Evolutionary conservation across 345 rosid genomes (phyloP).

Genomic region (Linum lewisii): DNA sequence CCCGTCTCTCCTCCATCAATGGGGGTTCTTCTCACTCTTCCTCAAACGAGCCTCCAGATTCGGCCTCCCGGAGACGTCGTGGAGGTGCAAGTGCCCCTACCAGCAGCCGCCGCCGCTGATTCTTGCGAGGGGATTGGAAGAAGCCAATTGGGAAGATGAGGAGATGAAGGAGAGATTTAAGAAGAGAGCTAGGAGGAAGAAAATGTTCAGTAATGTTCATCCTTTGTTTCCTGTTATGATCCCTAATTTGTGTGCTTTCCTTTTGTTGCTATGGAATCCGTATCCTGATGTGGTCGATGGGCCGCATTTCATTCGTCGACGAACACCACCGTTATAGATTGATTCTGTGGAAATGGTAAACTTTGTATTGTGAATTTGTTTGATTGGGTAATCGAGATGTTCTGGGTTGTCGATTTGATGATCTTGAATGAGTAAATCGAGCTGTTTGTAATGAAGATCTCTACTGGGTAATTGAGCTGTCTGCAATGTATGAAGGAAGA

Average conservation of each 20-base stretch:
- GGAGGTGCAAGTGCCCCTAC: conserved; percentile 78
- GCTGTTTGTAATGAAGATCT: no score
- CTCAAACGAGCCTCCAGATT: conserved; percentile 40
- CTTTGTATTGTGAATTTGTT: no score
- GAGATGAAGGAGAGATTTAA: conserved; percentile 44
- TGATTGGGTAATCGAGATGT: no score
- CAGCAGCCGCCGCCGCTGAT: conserved; percentile 61
- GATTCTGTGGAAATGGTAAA: no score
- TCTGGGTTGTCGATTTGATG: no score
- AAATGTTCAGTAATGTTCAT: conserved; percentile 26
- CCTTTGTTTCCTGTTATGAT: conserved; percentile 46
- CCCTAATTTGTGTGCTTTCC: conserved; percentile 48
- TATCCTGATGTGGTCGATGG: conserved; percentile 12
- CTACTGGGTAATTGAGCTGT: no score
- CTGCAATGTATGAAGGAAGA: no score
- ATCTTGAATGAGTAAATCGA: no score
- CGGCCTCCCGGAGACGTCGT: conserved; percentile 49
- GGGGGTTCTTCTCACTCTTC: conserved; percentile 49
- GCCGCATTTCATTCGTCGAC: no score
- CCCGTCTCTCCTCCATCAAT: conserved; percentile 23
- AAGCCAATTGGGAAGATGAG: conserved; percentile 57
- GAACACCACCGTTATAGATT: no score
- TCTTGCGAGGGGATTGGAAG: conserved; percentile 56
- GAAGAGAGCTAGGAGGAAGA: conserved; percentile 48
- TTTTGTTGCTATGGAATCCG: conserved; percentile 54